Base-by-base conservation (phyloP, 2,329 filamentous ascomycete species). In the Alternaria hordeiaustralica region DNA sequence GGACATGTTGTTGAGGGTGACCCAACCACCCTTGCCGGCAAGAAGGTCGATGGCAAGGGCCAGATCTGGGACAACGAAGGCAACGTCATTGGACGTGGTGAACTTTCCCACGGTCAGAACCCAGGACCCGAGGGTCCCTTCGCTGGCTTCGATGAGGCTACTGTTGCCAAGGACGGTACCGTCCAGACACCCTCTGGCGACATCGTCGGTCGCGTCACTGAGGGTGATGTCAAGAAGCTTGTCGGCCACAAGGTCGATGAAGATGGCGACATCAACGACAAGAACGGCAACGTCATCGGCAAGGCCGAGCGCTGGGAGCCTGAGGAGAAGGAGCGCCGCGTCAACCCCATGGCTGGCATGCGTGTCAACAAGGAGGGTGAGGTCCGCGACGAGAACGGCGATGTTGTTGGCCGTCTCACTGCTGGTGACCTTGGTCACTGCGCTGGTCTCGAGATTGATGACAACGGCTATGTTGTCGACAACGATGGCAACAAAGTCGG, bases 11-110 rank as follows among this genome's bases (percentile, higher is more conserved):
- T 82, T 59, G 86, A 88, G 60, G 88, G 88, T 43, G 87, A 89
- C 62, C 80, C 84, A 46, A 81, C 84, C 68, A 83, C 82, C 62
- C 81, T 90, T 70, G 82, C 87, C 53, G 87, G 87, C 66, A 85
- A 86, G 77, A 89, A 87, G 82, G 87, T 89, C 51, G 87, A 89
- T 63, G 86, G 86, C 54, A 78, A 88, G 76, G 87, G 87, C 49
- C 87, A 89, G 74, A 87, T 89, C 76, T 89, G 87, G 87, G 86
- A 87, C 74, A 87, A 88, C 65, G 82, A 85, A 64, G 87, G 87
- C 60, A 87, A 89, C 65, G 84, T 90, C 65, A 85, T 89, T 67
- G 87, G 87, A 23, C 81, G 82, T 55, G 87, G 84, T 53, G 87
- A 89, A 75, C 83, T 89, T 51, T 84, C 85, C 55, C 82, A 85